Evolutionary conservation across 208 protist species (phyloP).

Genomic region (Acanthamoeba sp.): DNA sequence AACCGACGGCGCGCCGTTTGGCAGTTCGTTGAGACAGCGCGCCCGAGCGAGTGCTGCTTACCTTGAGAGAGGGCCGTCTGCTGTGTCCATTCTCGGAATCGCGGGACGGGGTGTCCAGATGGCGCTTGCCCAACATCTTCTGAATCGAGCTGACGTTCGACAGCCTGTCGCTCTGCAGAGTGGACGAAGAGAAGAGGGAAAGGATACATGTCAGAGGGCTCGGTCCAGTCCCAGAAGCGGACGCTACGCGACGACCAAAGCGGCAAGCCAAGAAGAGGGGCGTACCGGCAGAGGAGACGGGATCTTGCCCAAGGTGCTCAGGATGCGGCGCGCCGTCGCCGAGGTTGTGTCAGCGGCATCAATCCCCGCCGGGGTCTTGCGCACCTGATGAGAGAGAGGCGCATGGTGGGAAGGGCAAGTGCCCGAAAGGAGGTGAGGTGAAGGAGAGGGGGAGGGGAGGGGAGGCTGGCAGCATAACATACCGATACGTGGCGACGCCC

Average conservation of each 20-base stretch:
- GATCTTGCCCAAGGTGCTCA: constrained; percentile 30
- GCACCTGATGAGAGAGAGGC: neutral
- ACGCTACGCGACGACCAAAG: too few species aligned
- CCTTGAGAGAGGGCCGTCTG: neutral
- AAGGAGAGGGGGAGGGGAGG: neutral
- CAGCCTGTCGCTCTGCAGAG: neutral
- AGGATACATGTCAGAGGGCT: too few species aligned
- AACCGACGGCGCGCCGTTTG: too few species aligned
- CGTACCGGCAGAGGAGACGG: constrained; percentile 20
- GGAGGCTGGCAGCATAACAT: neutral
- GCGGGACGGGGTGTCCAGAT: neutral
- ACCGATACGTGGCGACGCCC: neutral
- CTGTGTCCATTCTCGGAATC: neutral
- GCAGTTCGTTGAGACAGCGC: too few species aligned
- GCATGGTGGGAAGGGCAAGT: neutral
- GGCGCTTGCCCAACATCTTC: constrained; percentile 17
- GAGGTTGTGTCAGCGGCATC: neutral
- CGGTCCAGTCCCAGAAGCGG: too few species aligned
- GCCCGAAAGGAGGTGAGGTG: neutral
- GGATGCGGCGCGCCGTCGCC: neutral
- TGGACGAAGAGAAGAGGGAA: too few species aligned
- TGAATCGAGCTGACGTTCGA: neutral
- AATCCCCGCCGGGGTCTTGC: neutral
- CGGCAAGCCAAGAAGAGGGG: neutral
- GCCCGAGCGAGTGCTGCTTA: neutral